phyloP scores from a whole-genome alignment of 306 rosid genomes.

The Benincasa hispida region DNA sequence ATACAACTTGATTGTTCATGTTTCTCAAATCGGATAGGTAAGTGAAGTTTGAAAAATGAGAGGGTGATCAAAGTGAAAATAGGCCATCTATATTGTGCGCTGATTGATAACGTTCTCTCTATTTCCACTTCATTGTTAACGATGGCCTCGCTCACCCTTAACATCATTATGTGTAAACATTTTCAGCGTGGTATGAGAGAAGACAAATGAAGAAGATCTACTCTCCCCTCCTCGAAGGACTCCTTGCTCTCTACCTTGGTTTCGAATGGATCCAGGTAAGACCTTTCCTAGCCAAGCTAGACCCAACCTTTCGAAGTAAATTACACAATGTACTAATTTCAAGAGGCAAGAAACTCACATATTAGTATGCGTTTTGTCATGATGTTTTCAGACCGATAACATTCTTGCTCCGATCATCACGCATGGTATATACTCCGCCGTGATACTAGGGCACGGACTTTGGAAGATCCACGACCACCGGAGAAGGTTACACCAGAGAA shows the following conservation, averaged over 20 bases:
- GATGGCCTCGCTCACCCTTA: neutral
- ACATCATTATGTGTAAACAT: neutral
- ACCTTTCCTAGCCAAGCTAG: neutral
- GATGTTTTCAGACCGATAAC: constrained; percentile 47
- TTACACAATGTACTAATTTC: neutral
- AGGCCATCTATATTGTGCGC: neutral
- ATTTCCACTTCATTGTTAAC: neutral
- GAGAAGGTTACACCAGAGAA: constrained; percentile 61
- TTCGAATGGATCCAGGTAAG: constrained; percentile 91
- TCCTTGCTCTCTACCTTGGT: constrained; percentile 87
- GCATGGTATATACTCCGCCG: constrained; percentile 84
- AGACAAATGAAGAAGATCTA: constrained; percentile 87
- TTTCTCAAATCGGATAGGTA: neutral
- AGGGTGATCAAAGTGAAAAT: neutral
- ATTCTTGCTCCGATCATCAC: constrained; percentile 91
- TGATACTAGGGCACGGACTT: constrained; percentile 91
- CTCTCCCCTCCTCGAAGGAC: constrained; percentile 92
- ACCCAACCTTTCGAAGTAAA: neutral
- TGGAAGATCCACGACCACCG: constrained; percentile 88
- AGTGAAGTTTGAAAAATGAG: neutral
- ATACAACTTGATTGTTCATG: neutral
- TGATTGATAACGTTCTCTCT: neutral
- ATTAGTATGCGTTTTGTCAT: neutral
- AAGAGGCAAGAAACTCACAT: constrained; percentile 10
- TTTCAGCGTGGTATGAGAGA: constrained; percentile 88